These are phyloP conservation scores for Incumbomyces lentus DNA, from an alignment of 2,329 filamentous ascomycete genomes.

Conservation along the genomic window DNA sequence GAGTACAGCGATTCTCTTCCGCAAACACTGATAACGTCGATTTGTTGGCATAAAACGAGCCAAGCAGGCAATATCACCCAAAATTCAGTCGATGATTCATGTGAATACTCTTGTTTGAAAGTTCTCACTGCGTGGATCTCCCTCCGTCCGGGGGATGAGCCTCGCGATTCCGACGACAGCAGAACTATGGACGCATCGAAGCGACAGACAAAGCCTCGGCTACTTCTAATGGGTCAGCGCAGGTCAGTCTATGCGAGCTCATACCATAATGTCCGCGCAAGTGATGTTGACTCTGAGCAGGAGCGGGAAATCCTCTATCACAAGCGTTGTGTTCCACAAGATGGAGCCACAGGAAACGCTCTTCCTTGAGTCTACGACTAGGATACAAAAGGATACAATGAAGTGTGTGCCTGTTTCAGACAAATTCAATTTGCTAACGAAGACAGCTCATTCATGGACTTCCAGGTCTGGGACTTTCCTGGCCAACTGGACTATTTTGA, in stretches of 20 bases:
- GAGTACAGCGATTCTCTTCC: too few relatives aligned
- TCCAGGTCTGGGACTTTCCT: slow-evolving; percentile 96
- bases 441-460: slow-evolving; percentile 90
- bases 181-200: slow-evolving; percentile 28
- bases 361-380: slow-evolving; percentile 87
- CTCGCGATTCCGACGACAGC: too few relatives aligned
- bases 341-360: slow-evolving; percentile 90
- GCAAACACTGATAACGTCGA: too few relatives aligned
- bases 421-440: slow-evolving; percentile 5
- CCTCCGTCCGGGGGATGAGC: too few relatives aligned
- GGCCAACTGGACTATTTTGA: slow-evolving; percentile 90
- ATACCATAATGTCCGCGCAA: not conserved
- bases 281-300: slow-evolving; percentile 37
- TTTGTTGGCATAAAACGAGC: not conserved
- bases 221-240: slow-evolving; percentile 90
- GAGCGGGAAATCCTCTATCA: slow-evolving; percentile 96
- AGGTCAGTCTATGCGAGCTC: slow-evolving; percentile 47
- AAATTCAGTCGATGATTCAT: too few relatives aligned
- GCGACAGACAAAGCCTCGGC: slow-evolving; percentile 61
- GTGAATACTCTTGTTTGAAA: too few relatives aligned
- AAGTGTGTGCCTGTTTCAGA: slow-evolving; percentile 54
- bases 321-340: slow-evolving; percentile 98
- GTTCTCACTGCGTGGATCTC: too few relatives aligned
- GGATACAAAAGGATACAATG: slow-evolving; percentile 90
- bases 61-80: not conserved